phyloP scores from a whole-genome alignment of 805 yeast species.

The Yueomyces sinensis region DNA sequence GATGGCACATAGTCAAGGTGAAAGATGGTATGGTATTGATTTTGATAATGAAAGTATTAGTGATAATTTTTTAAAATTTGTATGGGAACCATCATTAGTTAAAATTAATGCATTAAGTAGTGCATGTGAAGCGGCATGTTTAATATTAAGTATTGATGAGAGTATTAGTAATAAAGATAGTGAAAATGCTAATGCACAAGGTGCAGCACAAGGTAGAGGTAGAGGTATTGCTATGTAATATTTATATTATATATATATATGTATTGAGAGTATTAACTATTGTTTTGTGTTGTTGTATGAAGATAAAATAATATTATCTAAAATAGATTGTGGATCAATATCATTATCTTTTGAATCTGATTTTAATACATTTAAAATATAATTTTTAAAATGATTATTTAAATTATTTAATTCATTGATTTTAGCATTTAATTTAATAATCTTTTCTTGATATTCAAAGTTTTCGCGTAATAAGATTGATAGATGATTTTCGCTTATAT shows the following conservation, averaged over 20 bases:
- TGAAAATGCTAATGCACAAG: slow-evolving; percentile 36
- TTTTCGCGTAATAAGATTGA: background rate
- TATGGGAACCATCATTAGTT: slow-evolving; percentile 97
- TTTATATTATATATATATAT: slow-evolving; percentile 3
- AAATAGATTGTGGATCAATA: no score
- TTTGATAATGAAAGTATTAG: slow-evolving; percentile 73
- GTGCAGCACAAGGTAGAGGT: slow-evolving; percentile 48
- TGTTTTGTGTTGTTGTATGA: no score
- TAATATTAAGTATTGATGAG: slow-evolving; percentile 92
- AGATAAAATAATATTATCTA: no score
- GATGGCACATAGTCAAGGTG: slow-evolving; percentile 90
- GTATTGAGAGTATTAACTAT: no score
- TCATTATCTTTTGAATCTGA: no score
- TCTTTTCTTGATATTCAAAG: slow-evolving; percentile 21
- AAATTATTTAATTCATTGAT: slow-evolving; percentile 83
- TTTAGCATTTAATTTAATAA: slow-evolving; percentile 47
- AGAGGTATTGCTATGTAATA: slow-evolving; percentile 40
- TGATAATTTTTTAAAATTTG: slow-evolving; percentile 72
- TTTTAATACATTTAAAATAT: slow-evolving; percentile 74
- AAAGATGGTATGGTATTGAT: slow-evolving; percentile 85
- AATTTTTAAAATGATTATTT: slow-evolving; percentile 72
- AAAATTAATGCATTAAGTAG: slow-evolving; percentile 87
- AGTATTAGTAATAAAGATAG: slow-evolving; percentile 68
- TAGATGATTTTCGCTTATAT: no score
- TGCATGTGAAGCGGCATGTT: slow-evolving; percentile 93